Base-by-base conservation (phyloP, 2,329 filamentous ascomycete genomes). In the Pseudogymnoascus sp. region DNA sequence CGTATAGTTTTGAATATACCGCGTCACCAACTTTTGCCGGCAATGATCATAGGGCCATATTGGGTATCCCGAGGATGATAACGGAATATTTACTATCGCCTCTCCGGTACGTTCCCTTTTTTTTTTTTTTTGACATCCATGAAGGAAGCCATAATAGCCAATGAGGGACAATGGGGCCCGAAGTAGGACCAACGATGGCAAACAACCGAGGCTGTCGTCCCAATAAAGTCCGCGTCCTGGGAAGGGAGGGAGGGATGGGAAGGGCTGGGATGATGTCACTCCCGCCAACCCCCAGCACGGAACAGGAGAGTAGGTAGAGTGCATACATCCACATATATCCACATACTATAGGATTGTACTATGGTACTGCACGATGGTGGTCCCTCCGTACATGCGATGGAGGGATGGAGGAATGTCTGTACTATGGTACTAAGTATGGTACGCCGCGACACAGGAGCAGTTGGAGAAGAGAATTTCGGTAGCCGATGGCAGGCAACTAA, bases 221-320 rank as follows among this genome's bases (percentile, higher is more conserved):
- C 26, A 53, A 53, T 53, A 53, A 53, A 53, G 44, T 26, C 47
- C 47, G 31, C 47, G 47, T 53, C 47, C 47, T 53, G 47, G 47
- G 26, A 47, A 23, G 42, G 42, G 21, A 4, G 19, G 42, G 21
- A n/a, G n/a, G 15, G 38, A n/a, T 9, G 38, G 38, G 38, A 40
- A 8, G 26, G 19, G 26, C 47, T 53, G 23, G 47, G 26, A 53
- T 31, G 47, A 53, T 31, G 47, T 53, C 47, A 53, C 47, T 53
- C 47, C 47, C 47, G 47, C n/a, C 47, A 19, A 7, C 19, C 40
- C 40, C 26, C 6, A 7, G 26, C 26, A 28, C 26, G 26, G 26
- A 28, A 7, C 1, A 28, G 26, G 5, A 28, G 26, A 28, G 5
- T 28, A 7, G 1, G 23, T 26, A 26, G 3, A 26, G 23, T 26